Base-by-base conservation (phyloP, 2,329 filamentous ascomycete species). In the Scytalidium lignicola region DNA sequence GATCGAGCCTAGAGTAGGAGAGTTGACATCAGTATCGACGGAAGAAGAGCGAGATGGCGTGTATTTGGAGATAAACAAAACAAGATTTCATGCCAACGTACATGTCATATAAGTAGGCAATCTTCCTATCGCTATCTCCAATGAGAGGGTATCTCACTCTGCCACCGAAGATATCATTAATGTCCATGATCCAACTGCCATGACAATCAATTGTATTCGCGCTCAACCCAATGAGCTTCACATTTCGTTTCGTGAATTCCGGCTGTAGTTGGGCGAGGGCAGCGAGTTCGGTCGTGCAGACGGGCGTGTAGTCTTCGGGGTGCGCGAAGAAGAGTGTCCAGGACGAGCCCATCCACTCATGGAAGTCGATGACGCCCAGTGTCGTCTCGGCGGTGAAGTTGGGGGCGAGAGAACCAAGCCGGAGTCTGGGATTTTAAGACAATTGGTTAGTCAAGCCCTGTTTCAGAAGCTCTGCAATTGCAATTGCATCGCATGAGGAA, bases 161-260 rank as follows among this genome's bases (percentile, higher is more conserved):
- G 60, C 78, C 80, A 62, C 82, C 79, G 17, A 83, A 82, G 53
- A 90, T 82, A 70, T 90, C 86, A 64, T 84, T 77, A 67, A 90
- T 89, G 68, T 96, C 90, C 70, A 84, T 80, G 72, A 95, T 90
- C 90, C 90, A 96, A 67, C 81, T 78, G 65, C 84, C 82, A 74
- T 96, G 90, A 58, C 82, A 87, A 61, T 80, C 76, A 54, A 95
- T 78, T 61, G 84, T 87, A 75, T 95, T 92, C 74, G 90, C 90
- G 51, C 80, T 84, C 62, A 95, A 77, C 50, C 79, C 79, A 57
- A 83, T 82, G 65, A 83, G 70, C 72, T 82, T 82, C 61, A 79
- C 74, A 53, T 72, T 72, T 61, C 79, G 76, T 70, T 77, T 80
- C 62, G 73, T 74, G 70, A 82, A 82, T 66, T 82, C 79, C 13